Percentiles rank a stretch among this genome's conserved stretches.
phyloP scores from a whole-genome alignment of 441 rosid genomes.

The Mallotus japonicus region DNA sequence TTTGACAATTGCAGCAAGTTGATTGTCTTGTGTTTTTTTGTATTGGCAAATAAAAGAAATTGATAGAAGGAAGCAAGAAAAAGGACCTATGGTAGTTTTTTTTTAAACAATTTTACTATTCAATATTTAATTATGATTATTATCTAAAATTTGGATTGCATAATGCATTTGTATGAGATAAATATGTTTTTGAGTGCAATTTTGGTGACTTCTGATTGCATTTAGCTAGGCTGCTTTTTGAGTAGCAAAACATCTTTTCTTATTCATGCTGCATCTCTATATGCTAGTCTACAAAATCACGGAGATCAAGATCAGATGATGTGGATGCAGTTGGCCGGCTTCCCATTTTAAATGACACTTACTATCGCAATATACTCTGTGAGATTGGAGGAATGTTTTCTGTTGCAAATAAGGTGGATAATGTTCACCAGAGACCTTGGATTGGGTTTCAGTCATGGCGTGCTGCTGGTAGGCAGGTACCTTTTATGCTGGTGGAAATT shows the following conservation, averaged over 20 bases:
- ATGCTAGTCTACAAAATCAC: constrained; percentile 64
- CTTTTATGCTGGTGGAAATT: constrained; percentile 22
- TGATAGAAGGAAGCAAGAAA: neutral
- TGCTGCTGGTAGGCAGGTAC: constrained; percentile 98
- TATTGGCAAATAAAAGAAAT: neutral
- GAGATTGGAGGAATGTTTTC: constrained; percentile 99
- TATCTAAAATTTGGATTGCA: neutral
- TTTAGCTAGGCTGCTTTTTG: neutral
- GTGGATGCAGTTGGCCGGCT: constrained; percentile 89
- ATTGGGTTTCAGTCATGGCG: constrained; percentile 99
- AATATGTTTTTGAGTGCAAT: neutral
- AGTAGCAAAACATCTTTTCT: neutral
- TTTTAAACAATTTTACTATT: neutral
- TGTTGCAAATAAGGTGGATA: constrained; percentile 85
- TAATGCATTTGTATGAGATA: neutral
- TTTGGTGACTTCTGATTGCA: neutral
- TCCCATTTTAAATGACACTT: constrained; percentile 64
- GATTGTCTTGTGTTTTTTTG: neutral
- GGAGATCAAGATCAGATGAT: constrained; percentile 93
- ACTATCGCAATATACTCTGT: constrained; percentile 68
- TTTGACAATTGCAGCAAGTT: neutral
- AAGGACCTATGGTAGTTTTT: neutral
- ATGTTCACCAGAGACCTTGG: constrained; percentile 95
- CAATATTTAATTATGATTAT: neutral
- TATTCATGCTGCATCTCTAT: constrained; percentile 19